Percentiles rank a stretch among this genome's conserved stretches.
Conservation (phyloP, 2,329 filamentous ascomycete genomes). For the Metarhizium anisopliae region DNA sequence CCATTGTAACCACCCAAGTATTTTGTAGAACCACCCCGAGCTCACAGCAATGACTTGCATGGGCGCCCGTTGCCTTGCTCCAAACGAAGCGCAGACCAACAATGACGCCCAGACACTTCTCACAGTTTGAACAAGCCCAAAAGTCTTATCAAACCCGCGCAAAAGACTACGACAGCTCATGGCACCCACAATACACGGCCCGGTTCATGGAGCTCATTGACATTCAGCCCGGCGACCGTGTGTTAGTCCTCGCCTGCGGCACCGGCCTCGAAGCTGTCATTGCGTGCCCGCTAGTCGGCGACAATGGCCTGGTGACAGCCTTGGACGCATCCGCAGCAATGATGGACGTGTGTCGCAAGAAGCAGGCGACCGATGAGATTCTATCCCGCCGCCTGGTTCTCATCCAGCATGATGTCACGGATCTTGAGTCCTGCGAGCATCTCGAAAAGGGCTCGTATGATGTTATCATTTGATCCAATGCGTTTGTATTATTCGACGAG, state of each 20-base stretch:
- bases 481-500: slow-evolving; percentile 18
- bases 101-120: neutral
- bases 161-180: slow-evolving; percentile 22
- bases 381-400: slow-evolving; percentile 6
- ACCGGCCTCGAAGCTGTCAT: slow-evolving; percentile 23
- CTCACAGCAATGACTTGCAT: neutral
- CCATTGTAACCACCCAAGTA: too few species aligned
- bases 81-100: neutral
- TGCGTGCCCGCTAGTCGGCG: slow-evolving; percentile 17
- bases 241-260: slow-evolving; percentile 26
- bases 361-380: neutral
- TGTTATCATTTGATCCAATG: slow-evolving; percentile 23
- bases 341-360: slow-evolving; percentile 13
- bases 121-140: slow-evolving; percentile 9
- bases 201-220: slow-evolving; percentile 19
- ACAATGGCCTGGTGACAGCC: slow-evolving; percentile 18
- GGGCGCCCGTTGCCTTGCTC: neutral
- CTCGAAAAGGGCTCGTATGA: slow-evolving; percentile 18
- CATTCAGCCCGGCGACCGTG: slow-evolving; percentile 12
- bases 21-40: neutral
- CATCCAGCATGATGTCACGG: slow-evolving; percentile 18
- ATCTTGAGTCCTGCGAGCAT: slow-evolving; percentile 11
- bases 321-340: slow-evolving; percentile 24
- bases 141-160: slow-evolving; percentile 24
- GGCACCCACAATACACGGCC: slow-evolving; percentile 22